phyloP scores from a whole-genome alignment of 495 filamentous ascomycete species.

The Echria macrotheca region DNA sequence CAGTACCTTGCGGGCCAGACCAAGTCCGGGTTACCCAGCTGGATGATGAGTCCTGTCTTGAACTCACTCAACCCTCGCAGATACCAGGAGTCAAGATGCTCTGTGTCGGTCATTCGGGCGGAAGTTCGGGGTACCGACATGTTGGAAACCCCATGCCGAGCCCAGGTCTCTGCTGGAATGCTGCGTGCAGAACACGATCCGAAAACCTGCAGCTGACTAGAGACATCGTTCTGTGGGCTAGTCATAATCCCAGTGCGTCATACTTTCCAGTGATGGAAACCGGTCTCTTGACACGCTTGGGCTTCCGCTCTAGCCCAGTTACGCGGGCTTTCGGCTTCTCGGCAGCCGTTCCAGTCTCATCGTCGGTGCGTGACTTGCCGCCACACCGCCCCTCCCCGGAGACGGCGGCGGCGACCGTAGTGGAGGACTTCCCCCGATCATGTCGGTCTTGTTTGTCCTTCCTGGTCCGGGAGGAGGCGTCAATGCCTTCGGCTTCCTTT shows the following conservation, averaged over 20 bases:
- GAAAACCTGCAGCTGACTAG: background rate
- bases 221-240: background rate
- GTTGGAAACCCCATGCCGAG: too few species aligned
- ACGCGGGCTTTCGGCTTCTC: slow-evolving; percentile 5
- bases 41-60: too few species aligned
- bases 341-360: too few species aligned
- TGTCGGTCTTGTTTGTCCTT: slow-evolving; percentile 27
- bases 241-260: slow-evolving; percentile 24
- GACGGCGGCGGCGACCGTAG: too few species aligned
- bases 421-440: background rate
- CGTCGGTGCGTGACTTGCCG: background rate
- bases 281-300: slow-evolving; percentile 14
- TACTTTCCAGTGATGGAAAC: slow-evolving; percentile 22
- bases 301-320: background rate
- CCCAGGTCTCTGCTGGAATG: slow-evolving; percentile 2
- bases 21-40: too few species aligned
- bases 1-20: too few species aligned
- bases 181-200: background rate
- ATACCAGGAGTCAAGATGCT: too few species aligned
- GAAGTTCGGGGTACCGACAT: too few species aligned
- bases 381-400: background rate
- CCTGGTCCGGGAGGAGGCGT: slow-evolving; percentile 36
- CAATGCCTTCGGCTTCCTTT: slow-evolving; percentile 40
- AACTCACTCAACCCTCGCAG: too few species aligned
- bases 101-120: too few species aligned